phyloP scores from a whole-genome alignment of 2,329 filamentous ascomycete genomes.

The Colletotrichum orchidophilum region DNA sequence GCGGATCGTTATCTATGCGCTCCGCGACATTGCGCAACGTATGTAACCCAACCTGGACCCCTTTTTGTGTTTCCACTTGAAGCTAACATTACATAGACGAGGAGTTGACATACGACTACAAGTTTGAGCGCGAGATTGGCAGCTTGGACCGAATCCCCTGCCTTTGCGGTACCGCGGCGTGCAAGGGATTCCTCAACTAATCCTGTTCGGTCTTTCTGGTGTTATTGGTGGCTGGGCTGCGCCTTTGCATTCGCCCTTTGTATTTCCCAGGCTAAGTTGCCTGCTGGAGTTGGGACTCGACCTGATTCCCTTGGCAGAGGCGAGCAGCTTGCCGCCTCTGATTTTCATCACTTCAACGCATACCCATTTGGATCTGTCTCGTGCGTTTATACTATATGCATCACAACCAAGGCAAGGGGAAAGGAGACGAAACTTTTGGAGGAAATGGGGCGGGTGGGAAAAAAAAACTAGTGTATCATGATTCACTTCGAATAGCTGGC shows the following conservation, averaged over 20 bases:
- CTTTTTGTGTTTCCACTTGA: not conserved
- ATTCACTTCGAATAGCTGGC: constrained; percentile 20
- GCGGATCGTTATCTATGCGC: constrained; percentile 97
- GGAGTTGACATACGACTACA: constrained; percentile 99
- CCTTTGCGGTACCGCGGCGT: constrained; percentile 93
- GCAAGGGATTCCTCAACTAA: constrained; percentile 98
- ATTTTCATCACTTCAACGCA: constrained; percentile 32
- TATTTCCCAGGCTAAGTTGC: constrained; percentile 10
- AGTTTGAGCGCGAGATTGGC: constrained; percentile 97
- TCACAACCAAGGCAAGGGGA: constrained; percentile 20
- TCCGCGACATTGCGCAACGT: constrained; percentile 96
- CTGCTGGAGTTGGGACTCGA: constrained; percentile 26
- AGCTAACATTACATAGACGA: constrained; percentile 72
- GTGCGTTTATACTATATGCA: constrained; percentile 34
- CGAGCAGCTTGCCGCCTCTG: constrained; percentile 13
- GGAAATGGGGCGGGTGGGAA: constrained; percentile 3
- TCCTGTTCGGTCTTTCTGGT: constrained; percentile 19
- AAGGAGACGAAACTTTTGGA: constrained; percentile 21
- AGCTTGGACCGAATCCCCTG: constrained; percentile 96
- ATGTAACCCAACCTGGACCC: constrained; percentile 52
- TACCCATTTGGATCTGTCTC: constrained; percentile 34
- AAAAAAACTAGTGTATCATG: constrained; percentile 28
- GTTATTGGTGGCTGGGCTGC: constrained; percentile 24
- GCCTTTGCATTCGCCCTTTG: constrained; percentile 22
- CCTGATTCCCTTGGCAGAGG: constrained; percentile 14